Conservation (phyloP, 495 filamentous ascomycete species). For the Penicillium antarcticum region DNA sequence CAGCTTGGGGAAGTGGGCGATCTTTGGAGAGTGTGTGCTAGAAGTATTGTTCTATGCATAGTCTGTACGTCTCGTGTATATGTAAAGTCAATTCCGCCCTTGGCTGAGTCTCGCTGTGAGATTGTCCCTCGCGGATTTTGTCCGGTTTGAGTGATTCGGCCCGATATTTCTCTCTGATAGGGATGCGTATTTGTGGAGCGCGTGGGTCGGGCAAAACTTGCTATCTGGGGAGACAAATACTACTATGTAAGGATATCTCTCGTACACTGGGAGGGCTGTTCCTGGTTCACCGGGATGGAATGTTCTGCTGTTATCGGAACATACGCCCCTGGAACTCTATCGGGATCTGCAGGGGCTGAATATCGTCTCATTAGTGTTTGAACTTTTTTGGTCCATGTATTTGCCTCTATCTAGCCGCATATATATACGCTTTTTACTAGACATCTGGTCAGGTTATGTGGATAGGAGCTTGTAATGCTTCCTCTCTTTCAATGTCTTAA, state of each 20-base stretch:
- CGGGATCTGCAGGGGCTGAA: background rate
- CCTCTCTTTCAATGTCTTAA: too few relatives aligned
- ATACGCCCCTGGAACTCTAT: background rate
- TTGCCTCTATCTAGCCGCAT: too few relatives aligned
- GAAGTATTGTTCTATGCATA: background rate
- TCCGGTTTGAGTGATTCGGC: background rate
- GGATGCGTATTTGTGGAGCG: background rate
- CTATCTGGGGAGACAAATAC: conserved; percentile 3
- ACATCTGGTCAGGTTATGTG: too few relatives aligned
- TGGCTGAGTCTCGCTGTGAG: too few relatives aligned
- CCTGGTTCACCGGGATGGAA: background rate
- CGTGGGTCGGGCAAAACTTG: conserved; percentile 3
- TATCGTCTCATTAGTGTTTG: background rate
- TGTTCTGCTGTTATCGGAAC: background rate
- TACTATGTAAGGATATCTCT: conserved; percentile 1
- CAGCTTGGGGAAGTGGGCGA: background rate
- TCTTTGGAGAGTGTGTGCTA: background rate
- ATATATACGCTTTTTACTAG: too few relatives aligned
- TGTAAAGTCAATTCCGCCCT: too few relatives aligned
- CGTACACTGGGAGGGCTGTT: background rate
- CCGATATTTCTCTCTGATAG: too few relatives aligned
- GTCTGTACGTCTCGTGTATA: too few relatives aligned
- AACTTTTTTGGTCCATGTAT: too few relatives aligned
- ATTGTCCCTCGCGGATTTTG: background rate
- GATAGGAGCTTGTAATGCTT: too few relatives aligned